Conservation (phyloP, 1,284 basidiomycete genomes). For the Papiliotrema laurentii region DNA sequence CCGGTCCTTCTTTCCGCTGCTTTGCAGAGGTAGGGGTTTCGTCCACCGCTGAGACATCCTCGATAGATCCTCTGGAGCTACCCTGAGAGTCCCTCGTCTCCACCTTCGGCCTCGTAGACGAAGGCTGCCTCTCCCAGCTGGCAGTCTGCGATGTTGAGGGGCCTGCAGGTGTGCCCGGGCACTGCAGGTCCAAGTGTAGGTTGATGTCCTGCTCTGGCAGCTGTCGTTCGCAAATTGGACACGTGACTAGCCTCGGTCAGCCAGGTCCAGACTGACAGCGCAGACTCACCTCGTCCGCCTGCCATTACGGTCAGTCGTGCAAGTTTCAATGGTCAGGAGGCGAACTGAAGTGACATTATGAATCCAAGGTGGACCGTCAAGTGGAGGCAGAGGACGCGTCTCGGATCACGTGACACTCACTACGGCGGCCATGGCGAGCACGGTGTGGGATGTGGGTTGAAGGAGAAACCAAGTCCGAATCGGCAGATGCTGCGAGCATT, state of each 20-base stretch:
- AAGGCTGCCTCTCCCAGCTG: background rate
- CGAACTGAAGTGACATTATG: no score
- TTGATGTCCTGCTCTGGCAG: conserved; percentile 43
- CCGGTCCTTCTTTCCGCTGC: background rate
- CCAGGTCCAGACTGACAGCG: no score
- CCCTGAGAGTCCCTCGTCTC: background rate
- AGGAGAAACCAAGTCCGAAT: no score
- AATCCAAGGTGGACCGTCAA: no score
- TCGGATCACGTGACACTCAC: no score
- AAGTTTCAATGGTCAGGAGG: background rate
- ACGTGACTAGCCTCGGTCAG: conserved; percentile 26
- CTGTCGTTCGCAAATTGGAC: conserved; percentile 41
- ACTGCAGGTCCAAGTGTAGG: conserved; percentile 46
- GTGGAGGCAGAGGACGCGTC: no score
- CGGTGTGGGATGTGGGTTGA: no score
- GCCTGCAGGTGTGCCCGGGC: conserved; percentile 12
- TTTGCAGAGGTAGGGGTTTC: conserved; percentile 1
- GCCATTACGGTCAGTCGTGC: background rate
- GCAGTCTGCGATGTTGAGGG: background rate
- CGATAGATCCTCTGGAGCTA: background rate
- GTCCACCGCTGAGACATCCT: background rate
- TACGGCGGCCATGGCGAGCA: no score
- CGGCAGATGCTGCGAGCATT: no score
- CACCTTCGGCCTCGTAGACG: background rate
- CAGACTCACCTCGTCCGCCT: background rate